phyloP scores from a whole-genome alignment of 2,329 filamentous ascomycete genomes.

The Dryadomyces quercus-mongolicae region DNA sequence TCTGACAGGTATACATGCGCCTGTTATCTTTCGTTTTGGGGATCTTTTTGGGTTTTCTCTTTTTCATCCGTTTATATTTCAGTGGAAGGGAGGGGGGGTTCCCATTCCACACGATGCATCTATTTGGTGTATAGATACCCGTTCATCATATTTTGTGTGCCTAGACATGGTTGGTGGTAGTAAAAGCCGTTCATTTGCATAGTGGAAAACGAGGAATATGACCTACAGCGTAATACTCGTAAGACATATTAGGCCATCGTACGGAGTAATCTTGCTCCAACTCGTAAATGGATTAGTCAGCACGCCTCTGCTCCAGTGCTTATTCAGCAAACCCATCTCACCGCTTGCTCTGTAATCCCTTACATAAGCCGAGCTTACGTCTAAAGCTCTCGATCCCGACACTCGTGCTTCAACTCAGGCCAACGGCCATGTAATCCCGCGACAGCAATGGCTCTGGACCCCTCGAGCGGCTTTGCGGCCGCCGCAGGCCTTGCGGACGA shows the following conservation, averaged over 20 bases:
- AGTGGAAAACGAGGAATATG: no score
- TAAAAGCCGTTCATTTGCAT: no score
- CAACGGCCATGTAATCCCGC: not conserved
- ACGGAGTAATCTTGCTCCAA: no score
- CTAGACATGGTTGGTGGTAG: no score
- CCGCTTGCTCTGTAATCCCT: not conserved
- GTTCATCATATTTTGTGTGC: not conserved
- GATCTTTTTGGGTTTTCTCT: not conserved
- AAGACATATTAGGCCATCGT: no score
- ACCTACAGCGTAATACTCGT: no score
- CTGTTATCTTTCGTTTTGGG: not conserved
- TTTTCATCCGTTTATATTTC: not conserved
- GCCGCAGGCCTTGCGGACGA: constrained; percentile 24
- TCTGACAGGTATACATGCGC: not conserved
- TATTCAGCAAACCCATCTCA: not conserved
- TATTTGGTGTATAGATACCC: not conserved
- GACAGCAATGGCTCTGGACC: constrained; percentile 38
- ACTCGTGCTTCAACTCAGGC: not conserved
- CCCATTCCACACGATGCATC: not conserved
- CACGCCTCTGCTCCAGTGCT: not conserved
- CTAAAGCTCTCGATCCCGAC: not conserved
- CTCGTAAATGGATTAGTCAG: no score
- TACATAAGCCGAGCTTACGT: not conserved
- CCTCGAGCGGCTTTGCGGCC: constrained; percentile 59
- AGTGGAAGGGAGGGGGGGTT: not conserved